Evolutionary conservation across 768 basidiomycete genomes (phyloP).

Genomic region (Trichaptum fuscoviolaceum): DNA sequence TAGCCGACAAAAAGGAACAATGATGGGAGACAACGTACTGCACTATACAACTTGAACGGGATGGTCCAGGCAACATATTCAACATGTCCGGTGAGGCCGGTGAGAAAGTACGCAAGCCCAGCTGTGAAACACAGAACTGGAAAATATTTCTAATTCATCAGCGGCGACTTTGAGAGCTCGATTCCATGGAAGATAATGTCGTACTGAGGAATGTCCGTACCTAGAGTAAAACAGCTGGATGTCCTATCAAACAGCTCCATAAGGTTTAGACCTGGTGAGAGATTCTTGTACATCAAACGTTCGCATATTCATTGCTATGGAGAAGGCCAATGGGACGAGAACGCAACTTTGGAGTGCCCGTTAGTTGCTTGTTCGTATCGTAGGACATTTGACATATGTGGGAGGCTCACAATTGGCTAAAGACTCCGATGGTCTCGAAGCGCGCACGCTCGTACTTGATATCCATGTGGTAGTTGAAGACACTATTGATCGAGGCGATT

Average conservation of each 20-base stretch:
- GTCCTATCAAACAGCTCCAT: no score
- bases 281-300: no score
- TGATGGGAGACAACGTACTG: not conserved
- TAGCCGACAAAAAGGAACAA: not conserved
- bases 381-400: not conserved
- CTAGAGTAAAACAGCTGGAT: no score
- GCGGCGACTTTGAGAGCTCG: not conserved
- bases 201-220: no score
- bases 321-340: not conserved
- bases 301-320: not conserved
- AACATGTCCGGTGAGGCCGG: not conserved
- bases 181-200: not conserved
- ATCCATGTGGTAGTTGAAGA: not conserved
- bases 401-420: not conserved
- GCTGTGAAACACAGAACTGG: not conserved
- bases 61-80: not conserved
- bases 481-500: not conserved
- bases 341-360: not conserved
- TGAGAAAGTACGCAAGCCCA: not conserved
- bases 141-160: not conserved
- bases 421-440: not conserved
- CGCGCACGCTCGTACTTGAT: not conserved
- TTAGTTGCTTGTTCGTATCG: not conserved
- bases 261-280: not conserved
- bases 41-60: no score